phyloP scores from a whole-genome alignment of 2,329 filamentous ascomycete species.

The Microdochium trichocladiopsis region DNA sequence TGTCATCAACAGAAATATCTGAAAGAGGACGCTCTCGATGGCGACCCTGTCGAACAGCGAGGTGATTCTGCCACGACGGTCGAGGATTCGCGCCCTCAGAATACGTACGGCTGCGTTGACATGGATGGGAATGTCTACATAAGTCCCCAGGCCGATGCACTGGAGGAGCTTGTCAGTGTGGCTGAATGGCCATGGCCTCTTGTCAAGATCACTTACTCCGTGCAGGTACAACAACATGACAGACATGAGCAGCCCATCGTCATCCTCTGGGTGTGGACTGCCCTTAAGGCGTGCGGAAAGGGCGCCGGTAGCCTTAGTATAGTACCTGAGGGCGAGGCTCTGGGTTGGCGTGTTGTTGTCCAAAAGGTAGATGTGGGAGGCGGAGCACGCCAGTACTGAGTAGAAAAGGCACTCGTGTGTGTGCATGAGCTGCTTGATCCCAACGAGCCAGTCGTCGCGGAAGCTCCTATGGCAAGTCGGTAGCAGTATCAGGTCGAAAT shows the following conservation, averaged over 20 bases:
- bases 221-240: constrained; percentile 16
- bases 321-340: not conserved
- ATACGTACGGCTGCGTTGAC: constrained; percentile 12
- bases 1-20: constrained; percentile 11
- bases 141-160: constrained; percentile 11
- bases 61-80: constrained; percentile 3
- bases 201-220: constrained; percentile 9
- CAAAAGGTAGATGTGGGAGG: not conserved
- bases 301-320: not conserved
- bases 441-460: not conserved
- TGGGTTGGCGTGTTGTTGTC: not conserved
- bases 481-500: not conserved
- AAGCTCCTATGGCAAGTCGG: not conserved
- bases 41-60: constrained; percentile 12
- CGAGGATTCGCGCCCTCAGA: constrained; percentile 7
- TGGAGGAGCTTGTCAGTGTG: not conserved
- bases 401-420: not conserved
- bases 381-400: not conserved
- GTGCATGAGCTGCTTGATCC: not conserved
- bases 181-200: not conserved
- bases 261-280: constrained; percentile 6
- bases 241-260: constrained; percentile 15
- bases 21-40: constrained; percentile 15
- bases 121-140: constrained; percentile 11
- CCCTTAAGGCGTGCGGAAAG: constrained; percentile 2